Percentiles rank a stretch among this genome's conserved stretches.
phyloP scores from a whole-genome alignment of 2,329 filamentous ascomycete genomes.

The Paecilomyces dactylethromorphus region DNA sequence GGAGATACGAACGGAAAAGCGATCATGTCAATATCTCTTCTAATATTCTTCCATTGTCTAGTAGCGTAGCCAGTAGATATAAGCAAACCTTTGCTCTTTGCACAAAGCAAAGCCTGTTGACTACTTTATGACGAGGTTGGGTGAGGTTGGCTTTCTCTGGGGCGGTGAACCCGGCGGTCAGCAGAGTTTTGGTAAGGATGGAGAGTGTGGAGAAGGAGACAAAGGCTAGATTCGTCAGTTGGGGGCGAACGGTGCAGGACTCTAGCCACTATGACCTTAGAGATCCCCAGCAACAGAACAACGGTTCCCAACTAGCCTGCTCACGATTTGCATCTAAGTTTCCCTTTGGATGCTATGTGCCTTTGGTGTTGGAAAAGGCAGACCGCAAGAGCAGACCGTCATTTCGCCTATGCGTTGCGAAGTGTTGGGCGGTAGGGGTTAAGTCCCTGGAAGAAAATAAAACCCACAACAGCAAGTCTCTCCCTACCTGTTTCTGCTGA shows the following conservation, averaged over 20 bases:
- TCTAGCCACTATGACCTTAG: background rate
- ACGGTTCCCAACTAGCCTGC: background rate
- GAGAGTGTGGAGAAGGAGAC: background rate
- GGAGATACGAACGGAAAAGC: constrained; percentile 5
- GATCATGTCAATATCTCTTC: constrained; percentile 1
- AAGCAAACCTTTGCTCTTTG: background rate
- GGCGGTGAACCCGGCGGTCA: background rate
- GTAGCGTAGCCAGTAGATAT: background rate
- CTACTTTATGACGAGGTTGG: too few relatives aligned
- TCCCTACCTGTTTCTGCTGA: background rate
- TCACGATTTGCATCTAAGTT: background rate
- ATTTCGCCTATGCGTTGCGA: background rate
- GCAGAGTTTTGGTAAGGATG: background rate
- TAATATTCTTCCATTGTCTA: background rate
- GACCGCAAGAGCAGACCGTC: background rate
- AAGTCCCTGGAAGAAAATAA: background rate
- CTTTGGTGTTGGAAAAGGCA: background rate
- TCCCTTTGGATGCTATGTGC: background rate
- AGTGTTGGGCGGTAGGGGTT: background rate
- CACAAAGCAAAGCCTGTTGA: too few relatives aligned
- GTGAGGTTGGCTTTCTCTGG: too few relatives aligned
- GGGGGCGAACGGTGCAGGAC: background rate
- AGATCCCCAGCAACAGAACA: background rate
- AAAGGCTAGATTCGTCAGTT: background rate
- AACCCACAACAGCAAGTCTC: background rate